Evolutionary conservation across 495 filamentous ascomycete species (phyloP).

Genomic region (Cudoniella acicularis): DNA sequence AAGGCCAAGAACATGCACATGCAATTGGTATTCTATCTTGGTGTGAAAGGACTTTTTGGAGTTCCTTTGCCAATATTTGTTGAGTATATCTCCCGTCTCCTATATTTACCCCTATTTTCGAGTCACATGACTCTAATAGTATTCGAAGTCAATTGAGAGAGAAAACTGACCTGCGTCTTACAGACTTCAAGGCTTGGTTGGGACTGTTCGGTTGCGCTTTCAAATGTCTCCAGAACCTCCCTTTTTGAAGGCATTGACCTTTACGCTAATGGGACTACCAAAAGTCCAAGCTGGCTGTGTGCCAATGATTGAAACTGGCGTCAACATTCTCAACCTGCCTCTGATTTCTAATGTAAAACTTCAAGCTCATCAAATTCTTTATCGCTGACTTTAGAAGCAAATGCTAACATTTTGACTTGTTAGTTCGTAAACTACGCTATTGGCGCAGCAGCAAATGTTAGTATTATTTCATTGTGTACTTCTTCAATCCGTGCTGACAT

Average conservation of each 20-base stretch:
- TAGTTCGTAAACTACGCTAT: neutral
- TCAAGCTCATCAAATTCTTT: too few species aligned
- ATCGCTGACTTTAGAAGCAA: conserved; percentile 72
- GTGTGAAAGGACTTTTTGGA: conserved; percentile 80
- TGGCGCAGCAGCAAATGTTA: conserved; percentile 64
- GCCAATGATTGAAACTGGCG: conserved; percentile 81
- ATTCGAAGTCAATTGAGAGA: neutral
- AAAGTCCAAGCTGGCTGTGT: conserved; percentile 89
- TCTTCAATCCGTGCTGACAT: too few species aligned
- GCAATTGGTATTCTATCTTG: conserved; percentile 89
- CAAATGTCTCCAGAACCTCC: conserved; percentile 86
- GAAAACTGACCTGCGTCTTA: neutral
- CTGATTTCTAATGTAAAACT: conserved; percentile 93
- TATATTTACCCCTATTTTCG: neutral
- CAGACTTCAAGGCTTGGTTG: conserved; percentile 80
- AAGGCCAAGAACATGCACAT: conserved; percentile 94
- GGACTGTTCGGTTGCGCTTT: conserved; percentile 76
- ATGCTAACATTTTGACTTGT: neutral
- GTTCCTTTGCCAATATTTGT: conserved; percentile 59
- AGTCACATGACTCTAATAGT: neutral
- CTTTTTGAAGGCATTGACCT: conserved; percentile 86
- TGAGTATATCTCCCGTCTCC: conserved; percentile 52
- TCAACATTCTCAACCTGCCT: conserved; percentile 89
- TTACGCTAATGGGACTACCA: conserved; percentile 88
- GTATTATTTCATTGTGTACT: too few species aligned